Evolutionary conservation across 2,329 filamentous ascomycete species (phyloP).

Genomic region (Chaetoscypha palmicola): DNA sequence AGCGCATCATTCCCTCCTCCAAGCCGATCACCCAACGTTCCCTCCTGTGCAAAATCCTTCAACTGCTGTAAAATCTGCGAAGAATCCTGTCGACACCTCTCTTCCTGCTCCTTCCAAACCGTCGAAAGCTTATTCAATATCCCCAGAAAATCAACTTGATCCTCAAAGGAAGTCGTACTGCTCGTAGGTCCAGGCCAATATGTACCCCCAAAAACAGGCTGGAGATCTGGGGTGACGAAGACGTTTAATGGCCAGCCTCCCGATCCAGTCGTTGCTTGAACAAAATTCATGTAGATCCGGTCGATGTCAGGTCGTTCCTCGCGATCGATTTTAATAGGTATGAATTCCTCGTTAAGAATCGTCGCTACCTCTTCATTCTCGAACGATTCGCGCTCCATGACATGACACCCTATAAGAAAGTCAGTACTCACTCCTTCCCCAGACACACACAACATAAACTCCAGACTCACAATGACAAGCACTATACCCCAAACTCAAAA

Average conservation of each 20-base stretch:
- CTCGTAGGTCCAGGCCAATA: slow-evolving; percentile 66
- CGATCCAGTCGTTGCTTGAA: slow-evolving; percentile 82
- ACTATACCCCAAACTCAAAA: slow-evolving; percentile 89
- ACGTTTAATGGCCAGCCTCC: slow-evolving; percentile 95
- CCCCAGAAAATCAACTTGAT: slow-evolving; percentile 71
- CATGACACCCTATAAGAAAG: slow-evolving; percentile 61
- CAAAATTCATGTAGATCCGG: slow-evolving; percentile 96
- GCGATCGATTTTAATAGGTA: slow-evolving; percentile 87
- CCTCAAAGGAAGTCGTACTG: slow-evolving; percentile 36
- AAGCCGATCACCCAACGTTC: slow-evolving; percentile 49
- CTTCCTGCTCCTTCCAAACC: slow-evolving; percentile 76
- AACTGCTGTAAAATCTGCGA: slow-evolving; percentile 75
- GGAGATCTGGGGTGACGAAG: slow-evolving; percentile 88
- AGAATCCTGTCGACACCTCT: slow-evolving; percentile 75
- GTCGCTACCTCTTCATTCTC: slow-evolving; percentile 72
- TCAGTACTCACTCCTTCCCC: not conserved
- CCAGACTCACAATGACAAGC: slow-evolving; percentile 78
- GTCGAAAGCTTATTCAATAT: slow-evolving; percentile 72
- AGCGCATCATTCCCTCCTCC: slow-evolving; percentile 56
- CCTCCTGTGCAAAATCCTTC: slow-evolving; percentile 82
- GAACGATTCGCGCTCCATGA: slow-evolving; percentile 91
- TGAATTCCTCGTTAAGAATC: slow-evolving; percentile 78
- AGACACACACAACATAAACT: not conserved
- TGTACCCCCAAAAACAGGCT: slow-evolving; percentile 92
- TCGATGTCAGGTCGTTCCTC: slow-evolving; percentile 94